These are phyloP conservation scores for Corchorus olitorius DNA, from an alignment of 345 rosid genomes.

Conservation along the genomic window DNA sequence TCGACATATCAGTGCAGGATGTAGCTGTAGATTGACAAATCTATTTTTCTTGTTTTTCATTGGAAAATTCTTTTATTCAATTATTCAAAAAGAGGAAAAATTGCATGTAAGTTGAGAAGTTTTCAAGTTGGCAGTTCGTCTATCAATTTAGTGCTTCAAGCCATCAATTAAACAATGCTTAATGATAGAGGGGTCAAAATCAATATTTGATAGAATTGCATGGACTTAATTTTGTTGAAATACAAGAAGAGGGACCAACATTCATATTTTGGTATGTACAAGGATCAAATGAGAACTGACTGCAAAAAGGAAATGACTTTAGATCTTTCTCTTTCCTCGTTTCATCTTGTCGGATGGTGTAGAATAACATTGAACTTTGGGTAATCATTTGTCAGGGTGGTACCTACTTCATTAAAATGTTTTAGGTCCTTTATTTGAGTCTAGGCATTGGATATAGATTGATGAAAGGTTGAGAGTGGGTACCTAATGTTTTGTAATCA, in stretches of 20 bases:
- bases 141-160: background rate
- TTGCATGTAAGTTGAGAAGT: background rate
- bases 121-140: background rate
- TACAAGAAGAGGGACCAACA: background rate
- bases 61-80: background rate
- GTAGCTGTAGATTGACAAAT: background rate
- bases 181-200: background rate
- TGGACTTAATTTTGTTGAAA: background rate
- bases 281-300: background rate
- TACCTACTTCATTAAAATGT: background rate
- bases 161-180: background rate
- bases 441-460: background rate
- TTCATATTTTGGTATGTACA: background rate
- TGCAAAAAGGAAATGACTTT: background rate
- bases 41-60: background rate
- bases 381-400: background rate
- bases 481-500: background rate
- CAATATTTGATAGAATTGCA: background rate
- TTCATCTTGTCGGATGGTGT: background rate
- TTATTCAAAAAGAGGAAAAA: too few species aligned
- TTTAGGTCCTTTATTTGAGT: background rate
- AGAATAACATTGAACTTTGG: background rate
- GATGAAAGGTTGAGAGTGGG: background rate
- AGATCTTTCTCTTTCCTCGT: background rate
- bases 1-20: background rate